A percentile compares a stretch with the other conserved stretches of the same genome.
Conservation (phyloP, 768 basidiomycete genomes). For the Trametes elegans region DNA sequence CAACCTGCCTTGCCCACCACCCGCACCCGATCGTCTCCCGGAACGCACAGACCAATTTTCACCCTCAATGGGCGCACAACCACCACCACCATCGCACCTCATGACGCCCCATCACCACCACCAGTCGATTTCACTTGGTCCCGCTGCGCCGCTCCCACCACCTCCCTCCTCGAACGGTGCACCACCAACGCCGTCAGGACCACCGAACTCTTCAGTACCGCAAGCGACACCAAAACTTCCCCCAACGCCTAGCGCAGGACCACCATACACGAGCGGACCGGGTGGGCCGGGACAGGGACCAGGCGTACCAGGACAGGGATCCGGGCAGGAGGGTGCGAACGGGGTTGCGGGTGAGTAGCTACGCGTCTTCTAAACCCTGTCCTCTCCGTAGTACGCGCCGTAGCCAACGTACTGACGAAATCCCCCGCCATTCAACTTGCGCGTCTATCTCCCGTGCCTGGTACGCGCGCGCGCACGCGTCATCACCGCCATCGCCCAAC, state of each 20-base stretch:
- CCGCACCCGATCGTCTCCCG: not conserved
- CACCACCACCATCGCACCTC: conserved; percentile 17
- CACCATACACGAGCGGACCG: conserved; percentile 15
- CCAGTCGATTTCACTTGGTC: conserved; percentile 26
- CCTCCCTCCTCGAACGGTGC: conserved; percentile 13
- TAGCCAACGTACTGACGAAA: not conserved
- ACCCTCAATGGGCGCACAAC: conserved; percentile 22
- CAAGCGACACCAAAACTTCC: conserved; percentile 38
- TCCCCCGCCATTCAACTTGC: not conserved
- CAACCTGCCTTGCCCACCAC: not conserved
- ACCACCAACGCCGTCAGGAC: conserved; percentile 10
- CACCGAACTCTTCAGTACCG: conserved; percentile 1
- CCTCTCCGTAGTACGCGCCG: not conserved
- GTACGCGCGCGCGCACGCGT: not conserved
- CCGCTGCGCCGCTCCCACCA: conserved; percentile 14
- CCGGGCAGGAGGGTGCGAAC: conserved; percentile 17
- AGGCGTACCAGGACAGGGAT: conserved; percentile 15
- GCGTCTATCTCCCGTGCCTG: not conserved
- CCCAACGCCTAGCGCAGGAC: conserved; percentile 23
- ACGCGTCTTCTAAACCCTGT: not conserved
- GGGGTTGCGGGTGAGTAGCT: conserved; percentile 18
- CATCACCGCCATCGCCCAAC: too few relatives aligned
- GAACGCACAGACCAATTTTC: conserved; percentile 23
- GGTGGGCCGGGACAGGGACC: conserved; percentile 14
- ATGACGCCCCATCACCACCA: conserved; percentile 18